Base-by-base conservation (phyloP, 371 early-diverging fungal species). In the Rhizomucor pusillus region DNA sequence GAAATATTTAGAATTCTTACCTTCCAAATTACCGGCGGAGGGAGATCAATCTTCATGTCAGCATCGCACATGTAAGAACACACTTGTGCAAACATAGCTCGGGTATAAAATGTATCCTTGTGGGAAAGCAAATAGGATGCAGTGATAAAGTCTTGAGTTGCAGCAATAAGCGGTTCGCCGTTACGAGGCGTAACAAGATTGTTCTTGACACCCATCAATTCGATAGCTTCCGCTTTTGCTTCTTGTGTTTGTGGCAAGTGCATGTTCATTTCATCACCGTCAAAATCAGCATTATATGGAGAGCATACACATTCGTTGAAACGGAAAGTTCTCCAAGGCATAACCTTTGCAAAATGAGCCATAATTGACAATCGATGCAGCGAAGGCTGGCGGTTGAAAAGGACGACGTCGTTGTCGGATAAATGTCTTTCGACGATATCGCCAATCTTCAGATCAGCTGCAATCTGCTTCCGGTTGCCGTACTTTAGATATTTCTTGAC, bases 201-300 rank as follows among this genome's bases (percentile, higher is more conserved):
- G 66, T 97, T 91, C 61, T 94, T 93, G 56, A 95, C 91, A 46
- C 98, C 97, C 98, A 99, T 98, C 55, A 99, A 75, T 67, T 92
- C 90, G 52, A 92, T 88, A 1, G 99, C 99, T 69, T 99, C 99
- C 1, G 97, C 91, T 29, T 96, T 86, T 1, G 99, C 98, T 79
- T 99, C 99, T 71, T 97, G 93, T 3, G 99, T 99, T 75, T 99
- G 99, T 13, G 99, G 99, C 6, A 99, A 90, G 75, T 99, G 99
- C 72, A 99, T 81, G 71, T 99, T 99, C 99, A 99, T 99, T 76
- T 99, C 99, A 77, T 99, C 99, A 62, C 99, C 99, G 70, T 99
- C 99, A 71, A 99, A 99, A 86, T 99, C 99, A 37, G 99, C 99
- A 74, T 99, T 99, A 67, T 99, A 99, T 20, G 99, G 99, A 4